Percentiles rank a stretch among this genome's conserved stretches.
These are phyloP conservation scores for Peterozyma xylosa DNA, from an alignment of 805 yeast species.

Conservation along the genomic window DNA sequence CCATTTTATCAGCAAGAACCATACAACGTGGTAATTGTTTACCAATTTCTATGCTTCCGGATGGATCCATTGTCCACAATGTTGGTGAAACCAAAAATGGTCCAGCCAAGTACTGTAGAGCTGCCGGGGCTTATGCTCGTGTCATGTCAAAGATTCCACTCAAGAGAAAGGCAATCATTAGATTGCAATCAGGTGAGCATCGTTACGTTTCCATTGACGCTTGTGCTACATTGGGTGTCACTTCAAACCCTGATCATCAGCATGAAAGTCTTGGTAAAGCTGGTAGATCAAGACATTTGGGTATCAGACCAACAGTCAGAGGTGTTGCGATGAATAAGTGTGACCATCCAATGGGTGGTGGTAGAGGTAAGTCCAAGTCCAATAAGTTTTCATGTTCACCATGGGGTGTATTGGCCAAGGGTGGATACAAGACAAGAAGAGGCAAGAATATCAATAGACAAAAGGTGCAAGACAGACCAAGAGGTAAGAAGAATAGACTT, in stretches of 20 bases:
- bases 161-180: slow-evolving; percentile 64
- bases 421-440: slow-evolving; percentile 87
- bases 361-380: slow-evolving; percentile 98
- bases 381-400: slow-evolving; percentile 91
- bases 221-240: slow-evolving; percentile 90
- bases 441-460: slow-evolving; percentile 78
- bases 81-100: slow-evolving; percentile 74
- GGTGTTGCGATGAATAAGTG: slow-evolving; percentile 97
- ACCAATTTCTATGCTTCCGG: slow-evolving; percentile 89
- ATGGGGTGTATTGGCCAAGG: slow-evolving; percentile 92
- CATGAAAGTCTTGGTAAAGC: slow-evolving; percentile 91
- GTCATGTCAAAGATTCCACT: slow-evolving; percentile 72
- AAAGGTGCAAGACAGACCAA: slow-evolving; percentile 88
- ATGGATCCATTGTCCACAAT: slow-evolving; percentile 84
- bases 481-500: slow-evolving; percentile 42
- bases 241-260: slow-evolving; percentile 89
- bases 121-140: slow-evolving; percentile 94
- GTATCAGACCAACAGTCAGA: slow-evolving; percentile 91
- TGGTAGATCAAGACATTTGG: slow-evolving; percentile 87
- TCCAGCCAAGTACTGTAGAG: slow-evolving; percentile 80
- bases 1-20: slow-evolving; percentile 77
- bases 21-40: slow-evolving; percentile 92
- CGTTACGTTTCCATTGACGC: slow-evolving; percentile 81
- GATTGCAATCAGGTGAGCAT: slow-evolving; percentile 88
- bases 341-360: slow-evolving; percentile 99